phyloP scores from a whole-genome alignment of 805 yeast species.

The Sugiyamaella lignohabitans region DNA sequence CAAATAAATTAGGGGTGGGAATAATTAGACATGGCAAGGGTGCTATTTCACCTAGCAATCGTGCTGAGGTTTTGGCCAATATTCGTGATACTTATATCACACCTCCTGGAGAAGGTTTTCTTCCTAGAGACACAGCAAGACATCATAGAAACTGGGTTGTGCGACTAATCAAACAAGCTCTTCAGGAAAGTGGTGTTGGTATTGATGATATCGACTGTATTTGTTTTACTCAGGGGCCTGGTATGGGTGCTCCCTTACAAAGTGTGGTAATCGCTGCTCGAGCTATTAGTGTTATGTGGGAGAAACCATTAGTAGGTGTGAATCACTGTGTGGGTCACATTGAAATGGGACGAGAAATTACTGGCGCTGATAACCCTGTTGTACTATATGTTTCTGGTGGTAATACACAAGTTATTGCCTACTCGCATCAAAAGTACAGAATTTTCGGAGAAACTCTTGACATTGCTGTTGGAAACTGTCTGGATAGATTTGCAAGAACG shows the following conservation, averaged over 20 bases:
- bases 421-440: constrained; percentile 85
- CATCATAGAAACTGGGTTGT: constrained; percentile 96
- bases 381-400: constrained; percentile 98
- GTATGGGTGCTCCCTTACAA: constrained; percentile 98
- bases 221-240: constrained; percentile 97
- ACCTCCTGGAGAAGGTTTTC: constrained; percentile 97
- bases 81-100: constrained; percentile 91
- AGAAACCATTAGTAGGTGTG: constrained; percentile 83
- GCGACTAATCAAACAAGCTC: constrained; percentile 59
- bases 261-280: constrained; percentile 91
- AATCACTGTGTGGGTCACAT: constrained; percentile 98
- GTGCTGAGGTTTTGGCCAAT: constrained; percentile 77
- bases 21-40: constrained; percentile 71
- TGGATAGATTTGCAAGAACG: constrained; percentile 92
- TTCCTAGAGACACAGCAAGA: constrained; percentile 94
- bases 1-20: constrained; percentile 94
- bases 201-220: constrained; percentile 48
- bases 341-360: constrained; percentile 98
- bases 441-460: constrained; percentile 99
- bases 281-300: constrained; percentile 72
- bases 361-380: constrained; percentile 97
- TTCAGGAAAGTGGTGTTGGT: constrained; percentile 51
- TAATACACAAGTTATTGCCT: constrained; percentile 96
- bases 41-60: constrained; percentile 45
- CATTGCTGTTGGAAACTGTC: constrained; percentile 95